Percentiles rank a stretch among this genome's conserved stretches.
Evolutionary conservation across 2,329 filamentous ascomycete genomes (phyloP).

Genomic region (Nemania sp.): DNA sequence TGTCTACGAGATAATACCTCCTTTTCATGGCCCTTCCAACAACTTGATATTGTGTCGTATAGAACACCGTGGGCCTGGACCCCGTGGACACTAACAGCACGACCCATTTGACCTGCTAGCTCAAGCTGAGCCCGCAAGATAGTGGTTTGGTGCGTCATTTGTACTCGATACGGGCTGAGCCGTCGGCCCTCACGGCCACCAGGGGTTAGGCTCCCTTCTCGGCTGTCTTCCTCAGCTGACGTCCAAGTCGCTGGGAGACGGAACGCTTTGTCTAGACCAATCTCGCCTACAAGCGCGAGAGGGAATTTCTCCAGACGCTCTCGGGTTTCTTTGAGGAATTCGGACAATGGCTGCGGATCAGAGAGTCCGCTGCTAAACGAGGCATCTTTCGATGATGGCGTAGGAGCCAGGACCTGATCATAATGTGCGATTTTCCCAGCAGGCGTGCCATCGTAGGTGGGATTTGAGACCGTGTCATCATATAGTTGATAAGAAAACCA

Average conservation of each 20-base stretch:
- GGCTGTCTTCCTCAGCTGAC: conserved; percentile 52
- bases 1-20: conserved; percentile 71
- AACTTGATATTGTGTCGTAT: conserved; percentile 71
- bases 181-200: conserved; percentile 77
- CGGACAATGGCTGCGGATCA: conserved; percentile 68
- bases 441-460: conserved; percentile 54
- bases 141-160: conserved; percentile 74
- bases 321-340: conserved; percentile 68
- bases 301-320: conserved; percentile 68
- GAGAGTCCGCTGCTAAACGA: conserved; percentile 66
- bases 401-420: conserved; percentile 69
- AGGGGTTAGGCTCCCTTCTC: conserved; percentile 68
- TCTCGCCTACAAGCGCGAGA: conserved; percentile 77
- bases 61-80: conserved; percentile 81
- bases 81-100: conserved; percentile 77
- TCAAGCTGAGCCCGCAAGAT: conserved; percentile 76
- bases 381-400: conserved; percentile 58
- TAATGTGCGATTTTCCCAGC: conserved; percentile 70
- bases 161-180: conserved; percentile 76
- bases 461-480: conserved; percentile 62
- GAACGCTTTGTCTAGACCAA: conserved; percentile 82
- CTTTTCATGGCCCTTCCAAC: conserved; percentile 78
- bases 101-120: conserved; percentile 74
- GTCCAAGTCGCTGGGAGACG: conserved; percentile 74
- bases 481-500: conserved; percentile 87